Percentiles rank a stretch among this genome's conserved stretches.
phyloP scores from a whole-genome alignment of 345 rosid species.

The Euphorbia lathyris region DNA sequence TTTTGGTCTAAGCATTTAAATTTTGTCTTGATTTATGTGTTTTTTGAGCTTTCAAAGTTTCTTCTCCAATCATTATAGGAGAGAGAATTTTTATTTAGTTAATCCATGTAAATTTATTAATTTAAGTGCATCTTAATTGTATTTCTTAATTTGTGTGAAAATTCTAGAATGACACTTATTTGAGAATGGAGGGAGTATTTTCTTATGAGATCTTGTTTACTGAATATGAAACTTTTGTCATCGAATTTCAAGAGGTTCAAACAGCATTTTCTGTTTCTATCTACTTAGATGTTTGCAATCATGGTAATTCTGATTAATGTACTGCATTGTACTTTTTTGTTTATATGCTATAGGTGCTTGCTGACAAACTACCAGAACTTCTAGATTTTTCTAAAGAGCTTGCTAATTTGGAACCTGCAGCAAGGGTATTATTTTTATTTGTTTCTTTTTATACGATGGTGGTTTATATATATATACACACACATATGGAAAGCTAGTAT shows the following conservation, averaged over 20 bases:
- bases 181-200: too few species aligned
- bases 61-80: too few species aligned
- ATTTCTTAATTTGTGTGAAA: too few species aligned
- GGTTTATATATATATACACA: background rate
- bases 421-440: slow-evolving; percentile 62
- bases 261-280: background rate
- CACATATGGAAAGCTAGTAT: background rate
- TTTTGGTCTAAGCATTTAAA: too few species aligned
- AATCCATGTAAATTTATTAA: too few species aligned
- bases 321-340: background rate
- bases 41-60: too few species aligned
- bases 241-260: background rate
- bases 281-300: background rate
- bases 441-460: background rate
- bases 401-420: slow-evolving; percentile 60
- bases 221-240: background rate
- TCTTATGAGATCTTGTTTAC: background rate
- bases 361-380: slow-evolving; percentile 79
- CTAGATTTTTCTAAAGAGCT: slow-evolving; percentile 73
- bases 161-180: too few species aligned
- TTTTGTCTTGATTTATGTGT: too few species aligned
- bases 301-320: background rate
- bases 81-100: too few species aligned
- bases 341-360: slow-evolving; percentile 61
- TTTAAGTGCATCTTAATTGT: too few species aligned